These are phyloP conservation scores for Fusarium phyllophilum DNA, from an alignment of 2,329 filamentous ascomycete genomes.

Conservation along the genomic window DNA sequence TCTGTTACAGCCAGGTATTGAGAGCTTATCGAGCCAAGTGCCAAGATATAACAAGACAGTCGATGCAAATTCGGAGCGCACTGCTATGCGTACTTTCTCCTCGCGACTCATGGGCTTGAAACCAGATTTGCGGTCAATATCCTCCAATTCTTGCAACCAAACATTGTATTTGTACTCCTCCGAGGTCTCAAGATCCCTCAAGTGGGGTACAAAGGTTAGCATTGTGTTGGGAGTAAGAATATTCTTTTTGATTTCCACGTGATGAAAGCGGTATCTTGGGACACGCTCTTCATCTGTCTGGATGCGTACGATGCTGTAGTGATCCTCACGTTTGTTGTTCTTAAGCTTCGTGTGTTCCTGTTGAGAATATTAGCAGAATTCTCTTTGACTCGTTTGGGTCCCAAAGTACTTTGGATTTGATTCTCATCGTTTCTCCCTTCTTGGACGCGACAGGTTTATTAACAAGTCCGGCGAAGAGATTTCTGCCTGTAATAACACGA, in stretches of 20 bases:
- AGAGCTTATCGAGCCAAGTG: conserved; percentile 61
- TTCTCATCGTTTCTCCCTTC: conserved; percentile 55
- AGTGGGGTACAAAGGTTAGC: conserved; percentile 68
- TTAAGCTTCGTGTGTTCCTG: conserved; percentile 58
- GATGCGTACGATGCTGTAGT: conserved; percentile 57
- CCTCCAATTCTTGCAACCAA: conserved; percentile 67
- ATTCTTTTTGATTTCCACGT: conserved; percentile 69
- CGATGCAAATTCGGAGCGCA: conserved; percentile 62
- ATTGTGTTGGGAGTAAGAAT: conserved; percentile 69
- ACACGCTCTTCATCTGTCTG: conserved; percentile 63
- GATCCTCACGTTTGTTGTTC: conserved; percentile 56
- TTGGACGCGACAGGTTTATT: conserved; percentile 50
- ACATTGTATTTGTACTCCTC: conserved; percentile 65
- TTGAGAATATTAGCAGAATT: conserved; percentile 28
- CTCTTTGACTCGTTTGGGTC: not conserved
- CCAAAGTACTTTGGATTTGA: conserved; percentile 61
- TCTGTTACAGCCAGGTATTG: conserved; percentile 62
- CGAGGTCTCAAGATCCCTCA: conserved; percentile 66
- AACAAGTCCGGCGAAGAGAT: conserved; percentile 60
- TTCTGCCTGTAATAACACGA: conserved; percentile 54
- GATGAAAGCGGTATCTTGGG: conserved; percentile 68
- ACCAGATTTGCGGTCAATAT: conserved; percentile 66
- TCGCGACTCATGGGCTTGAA: conserved; percentile 64
- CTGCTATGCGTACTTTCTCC: conserved; percentile 61
- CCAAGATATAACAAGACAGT: conserved; percentile 65